Conservation (phyloP, 2,329 filamentous ascomycete species). For the Lecanicillium sp. region DNA sequence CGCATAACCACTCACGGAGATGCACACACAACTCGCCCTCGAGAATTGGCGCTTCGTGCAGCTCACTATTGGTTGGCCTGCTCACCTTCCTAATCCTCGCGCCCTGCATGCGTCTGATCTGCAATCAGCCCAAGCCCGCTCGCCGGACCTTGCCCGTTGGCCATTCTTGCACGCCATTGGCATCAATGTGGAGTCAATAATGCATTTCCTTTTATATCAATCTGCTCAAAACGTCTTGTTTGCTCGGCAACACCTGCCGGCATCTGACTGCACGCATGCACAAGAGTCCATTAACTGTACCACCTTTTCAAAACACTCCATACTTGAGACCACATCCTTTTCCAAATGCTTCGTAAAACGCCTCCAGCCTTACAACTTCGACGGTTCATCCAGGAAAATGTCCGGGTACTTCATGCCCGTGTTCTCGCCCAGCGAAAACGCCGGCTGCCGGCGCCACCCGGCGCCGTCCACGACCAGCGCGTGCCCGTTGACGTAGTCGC, state of each 20-base stretch:
- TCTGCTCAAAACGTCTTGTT: background rate
- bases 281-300: too few species aligned
- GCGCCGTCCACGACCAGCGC: slow-evolving; percentile 67
- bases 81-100: background rate
- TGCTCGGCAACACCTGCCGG: background rate
- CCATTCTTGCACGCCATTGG: background rate
- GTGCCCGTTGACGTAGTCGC: slow-evolving; percentile 80
- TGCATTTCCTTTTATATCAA: background rate
- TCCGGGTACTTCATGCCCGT: slow-evolving; percentile 46
- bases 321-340: too few species aligned
- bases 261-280: background rate
- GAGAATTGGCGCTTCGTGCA: background rate
- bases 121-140: background rate
- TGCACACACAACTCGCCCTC: background rate
- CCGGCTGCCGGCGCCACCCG: slow-evolving; percentile 48
- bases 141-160: background rate
- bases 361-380: slow-evolving; percentile 33
- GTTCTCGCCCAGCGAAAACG: slow-evolving; percentile 41
- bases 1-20: slow-evolving; percentile 2
- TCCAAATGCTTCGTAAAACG: too few species aligned
- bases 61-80: background rate
- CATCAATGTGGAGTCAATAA: background rate
- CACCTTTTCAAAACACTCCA: too few species aligned
- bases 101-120: background rate
- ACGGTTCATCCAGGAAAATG: slow-evolving; percentile 33